Percentiles rank a stretch among this genome's conserved stretches.
phyloP scores from a whole-genome alignment of 495 filamentous ascomycete species.

The Lasiosphaeria hispida region DNA sequence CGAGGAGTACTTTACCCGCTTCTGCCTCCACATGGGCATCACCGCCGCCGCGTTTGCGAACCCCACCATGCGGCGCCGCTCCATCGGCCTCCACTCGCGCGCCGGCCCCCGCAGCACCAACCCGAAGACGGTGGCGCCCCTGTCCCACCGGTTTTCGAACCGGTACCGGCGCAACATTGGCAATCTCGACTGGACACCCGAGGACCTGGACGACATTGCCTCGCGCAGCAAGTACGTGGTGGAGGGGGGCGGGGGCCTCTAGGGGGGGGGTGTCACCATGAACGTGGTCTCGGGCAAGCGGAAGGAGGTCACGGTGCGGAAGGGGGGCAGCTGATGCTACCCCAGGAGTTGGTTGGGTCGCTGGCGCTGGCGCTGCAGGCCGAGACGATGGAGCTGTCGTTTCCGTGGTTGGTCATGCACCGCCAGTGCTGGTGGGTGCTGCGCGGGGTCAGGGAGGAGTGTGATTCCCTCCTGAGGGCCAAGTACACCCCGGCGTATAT shows the following conservation, averaged over 20 bases:
- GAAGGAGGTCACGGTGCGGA: neutral
- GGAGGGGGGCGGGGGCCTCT: no score
- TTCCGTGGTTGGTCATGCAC: constrained; percentile 41
- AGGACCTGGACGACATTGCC: no score
- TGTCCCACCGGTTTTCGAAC: constrained; percentile 30
- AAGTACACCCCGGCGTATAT: no score
- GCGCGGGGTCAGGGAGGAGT: no score
- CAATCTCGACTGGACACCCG: no score
- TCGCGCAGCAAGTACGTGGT: no score
- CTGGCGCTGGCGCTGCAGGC: constrained; percentile 21
- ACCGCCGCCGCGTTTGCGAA: no score
- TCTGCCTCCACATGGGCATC: no score
- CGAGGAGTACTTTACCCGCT: constrained; percentile 31
- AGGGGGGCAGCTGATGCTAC: constrained; percentile 1
- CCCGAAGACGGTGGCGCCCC: constrained; percentile 16
- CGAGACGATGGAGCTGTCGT: constrained; percentile 31
- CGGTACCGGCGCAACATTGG: no score
- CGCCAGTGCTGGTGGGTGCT: constrained; percentile 39
- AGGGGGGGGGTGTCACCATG: constrained; percentile 6
- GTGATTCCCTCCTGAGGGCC: no score
- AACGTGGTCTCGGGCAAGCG: constrained; percentile 16
- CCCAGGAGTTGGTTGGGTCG: constrained; percentile 16
- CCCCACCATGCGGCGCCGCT: constrained; percentile 13
- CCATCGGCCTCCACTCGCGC: constrained; percentile 16
- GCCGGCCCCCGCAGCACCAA: constrained; percentile 27